Percentiles rank a stretch among this genome's conserved stretches.
Evolutionary conservation across 164 flowering plant genomes (phyloP).

Genomic region (Malania oleifera): DNA sequence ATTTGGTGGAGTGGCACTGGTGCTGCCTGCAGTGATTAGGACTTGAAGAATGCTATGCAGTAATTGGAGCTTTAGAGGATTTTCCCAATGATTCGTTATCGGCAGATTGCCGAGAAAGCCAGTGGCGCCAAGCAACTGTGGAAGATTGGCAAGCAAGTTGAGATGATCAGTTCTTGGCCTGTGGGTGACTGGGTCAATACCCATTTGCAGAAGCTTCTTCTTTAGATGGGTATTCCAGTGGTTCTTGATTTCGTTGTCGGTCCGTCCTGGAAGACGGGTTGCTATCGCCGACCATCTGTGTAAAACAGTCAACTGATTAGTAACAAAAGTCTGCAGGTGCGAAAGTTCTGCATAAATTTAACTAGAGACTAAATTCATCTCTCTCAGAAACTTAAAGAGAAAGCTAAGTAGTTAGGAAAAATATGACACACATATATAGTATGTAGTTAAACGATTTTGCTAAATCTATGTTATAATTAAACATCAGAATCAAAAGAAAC

Average conservation of each 20-base stretch:
- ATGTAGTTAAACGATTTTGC: no score
- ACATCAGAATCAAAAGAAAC: no score
- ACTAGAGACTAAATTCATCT: no score
- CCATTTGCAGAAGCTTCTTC: conserved; percentile 34
- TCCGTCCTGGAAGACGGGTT: conserved; percentile 26
- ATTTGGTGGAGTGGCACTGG: not conserved
- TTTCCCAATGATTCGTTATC: conserved; percentile 13
- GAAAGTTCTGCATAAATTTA: no score
- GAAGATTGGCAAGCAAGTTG: conserved; percentile 20
- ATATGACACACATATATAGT: no score
- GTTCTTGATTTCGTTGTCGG: conserved; percentile 33
- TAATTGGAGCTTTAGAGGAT: conserved; percentile 15
- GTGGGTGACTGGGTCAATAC: conserved; percentile 38
- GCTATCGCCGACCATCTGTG: conserved; percentile 38
- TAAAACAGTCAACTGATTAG: no score
- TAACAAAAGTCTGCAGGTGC: no score
- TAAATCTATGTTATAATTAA: no score
- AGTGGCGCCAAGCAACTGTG: conserved; percentile 22
- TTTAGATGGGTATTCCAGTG: conserved; percentile 34
- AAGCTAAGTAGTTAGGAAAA: no score
- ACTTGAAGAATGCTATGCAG: conserved; percentile 21
- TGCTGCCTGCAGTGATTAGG: conserved; percentile 1
- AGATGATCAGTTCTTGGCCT: conserved; percentile 24
- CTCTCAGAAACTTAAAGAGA: no score
- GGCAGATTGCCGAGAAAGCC: conserved; percentile 8